Evolutionary conservation across 2,329 filamentous ascomycete genomes (phyloP).

Genomic region (Calonectria ilicicola): DNA sequence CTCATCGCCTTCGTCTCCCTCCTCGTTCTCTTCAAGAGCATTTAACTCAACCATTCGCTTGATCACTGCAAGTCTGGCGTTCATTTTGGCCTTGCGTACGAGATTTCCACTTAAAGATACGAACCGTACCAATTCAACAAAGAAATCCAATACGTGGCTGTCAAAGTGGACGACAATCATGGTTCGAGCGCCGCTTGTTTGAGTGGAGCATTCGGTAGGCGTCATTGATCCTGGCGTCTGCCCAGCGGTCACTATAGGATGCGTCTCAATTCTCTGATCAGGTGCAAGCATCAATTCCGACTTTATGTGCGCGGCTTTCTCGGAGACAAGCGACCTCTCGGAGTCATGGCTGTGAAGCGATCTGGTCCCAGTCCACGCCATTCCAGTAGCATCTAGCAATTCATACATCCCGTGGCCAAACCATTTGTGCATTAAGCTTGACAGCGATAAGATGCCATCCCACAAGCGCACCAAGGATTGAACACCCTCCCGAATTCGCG

Average conservation of each 20-base stretch:
- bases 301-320: too few species aligned
- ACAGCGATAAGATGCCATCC: too few species aligned
- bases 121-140: slow-evolving; percentile 85
- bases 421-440: slow-evolving; percentile 42
- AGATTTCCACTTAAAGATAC: slow-evolving; percentile 85
- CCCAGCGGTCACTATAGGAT: slow-evolving; percentile 65
- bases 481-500: slow-evolving; percentile 37
- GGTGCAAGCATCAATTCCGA: slow-evolving; percentile 48
- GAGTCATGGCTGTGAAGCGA: too few species aligned
- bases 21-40: slow-evolving; percentile 59
- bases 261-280: slow-evolving; percentile 63
- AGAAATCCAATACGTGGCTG: slow-evolving; percentile 83
- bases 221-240: too few species aligned
- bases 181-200: slow-evolving; percentile 76
- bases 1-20: slow-evolving; percentile 49
- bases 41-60: slow-evolving; percentile 68
- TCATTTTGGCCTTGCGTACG: slow-evolving; percentile 89
- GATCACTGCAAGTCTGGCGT: slow-evolving; percentile 77
- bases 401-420: too few species aligned
- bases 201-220: too few species aligned
- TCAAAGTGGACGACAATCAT: slow-evolving; percentile 95
- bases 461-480: neutral
- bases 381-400: too few species aligned
- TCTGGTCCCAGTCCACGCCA: too few species aligned
- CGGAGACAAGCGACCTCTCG: too few species aligned